phyloP scores from a whole-genome alignment of 2,329 filamentous ascomycete genomes.

The Chrysoporthe deuterocubensis region DNA sequence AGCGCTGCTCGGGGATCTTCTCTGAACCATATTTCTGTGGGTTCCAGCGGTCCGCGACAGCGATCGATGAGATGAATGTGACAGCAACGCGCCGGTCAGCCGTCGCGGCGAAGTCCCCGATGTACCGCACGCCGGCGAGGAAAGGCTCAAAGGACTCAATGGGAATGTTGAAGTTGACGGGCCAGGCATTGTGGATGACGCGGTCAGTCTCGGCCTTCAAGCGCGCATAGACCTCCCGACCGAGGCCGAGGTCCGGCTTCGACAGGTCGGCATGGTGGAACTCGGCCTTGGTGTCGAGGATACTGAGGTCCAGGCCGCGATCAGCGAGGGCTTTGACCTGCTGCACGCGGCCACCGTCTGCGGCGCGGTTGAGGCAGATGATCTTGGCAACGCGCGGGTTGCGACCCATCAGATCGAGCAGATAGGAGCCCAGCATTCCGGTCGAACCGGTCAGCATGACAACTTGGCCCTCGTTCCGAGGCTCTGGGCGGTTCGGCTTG shows the following conservation, averaged over 20 bases:
- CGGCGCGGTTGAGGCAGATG: slow-evolving; percentile 50
- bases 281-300: slow-evolving; percentile 43
- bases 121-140: slow-evolving; percentile 50
- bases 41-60: slow-evolving; percentile 41
- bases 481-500: slow-evolving; percentile 32
- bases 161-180: slow-evolving; percentile 53
- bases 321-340: slow-evolving; percentile 41
- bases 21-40: neutral
- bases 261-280: slow-evolving; percentile 54
- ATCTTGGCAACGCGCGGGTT: slow-evolving; percentile 43
- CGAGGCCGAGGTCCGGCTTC: slow-evolving; percentile 50
- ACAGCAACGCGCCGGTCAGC: slow-evolving; percentile 41
- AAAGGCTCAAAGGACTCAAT: slow-evolving; percentile 52
- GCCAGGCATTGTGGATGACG: slow-evolving; percentile 52
- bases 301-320: slow-evolving; percentile 40
- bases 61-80: slow-evolving; percentile 47
- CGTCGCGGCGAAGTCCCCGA: slow-evolving; percentile 47
- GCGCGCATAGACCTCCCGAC: slow-evolving; percentile 38
- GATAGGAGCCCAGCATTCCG: slow-evolving; percentile 44
- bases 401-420: slow-evolving; percentile 42
- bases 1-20: slow-evolving; percentile 40
- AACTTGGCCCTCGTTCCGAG: slow-evolving; percentile 31
- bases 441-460: slow-evolving; percentile 47
- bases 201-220: slow-evolving; percentile 45
- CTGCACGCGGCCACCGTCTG: slow-evolving; percentile 43